Percentiles rank a stretch among this genome's conserved stretches.
phyloP scores from a whole-genome alignment of 2,329 filamentous ascomycete genomes.

The Cercospora beticola region DNA sequence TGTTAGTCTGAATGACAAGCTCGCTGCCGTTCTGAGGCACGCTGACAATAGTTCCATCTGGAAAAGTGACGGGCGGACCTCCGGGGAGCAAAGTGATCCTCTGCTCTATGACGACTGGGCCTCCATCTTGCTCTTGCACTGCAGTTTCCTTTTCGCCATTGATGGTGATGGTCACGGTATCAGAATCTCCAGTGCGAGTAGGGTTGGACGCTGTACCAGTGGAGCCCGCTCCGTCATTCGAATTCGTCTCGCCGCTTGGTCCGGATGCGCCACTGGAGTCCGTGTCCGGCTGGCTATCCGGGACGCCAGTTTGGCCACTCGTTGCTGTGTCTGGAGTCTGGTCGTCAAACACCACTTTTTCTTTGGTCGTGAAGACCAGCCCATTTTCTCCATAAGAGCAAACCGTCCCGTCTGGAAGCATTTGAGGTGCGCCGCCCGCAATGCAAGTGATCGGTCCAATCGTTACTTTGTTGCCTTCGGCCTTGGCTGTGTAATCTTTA shows the following conservation, averaged over 20 bases:
- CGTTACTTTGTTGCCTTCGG: constrained; percentile 13
- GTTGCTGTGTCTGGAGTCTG: background rate
- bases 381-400: constrained; percentile 22
- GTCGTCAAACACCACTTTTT: constrained; percentile 10
- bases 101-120: constrained; percentile 16
- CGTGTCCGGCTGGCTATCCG: background rate
- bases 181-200: background rate
- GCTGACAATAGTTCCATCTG: constrained; percentile 22
- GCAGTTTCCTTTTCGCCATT: constrained; percentile 14
- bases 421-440: constrained; percentile 20
- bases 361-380: constrained; percentile 17
- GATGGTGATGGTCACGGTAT: constrained; percentile 18
- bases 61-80: constrained; percentile 16
- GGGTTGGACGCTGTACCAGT: background rate
- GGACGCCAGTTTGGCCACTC: background rate
- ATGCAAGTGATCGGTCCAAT: constrained; percentile 23
- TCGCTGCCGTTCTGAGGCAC: constrained; percentile 15
- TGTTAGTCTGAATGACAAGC: constrained; percentile 5
- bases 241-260: background rate
- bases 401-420: constrained; percentile 20
- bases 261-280: background rate
- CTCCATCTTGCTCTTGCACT: constrained; percentile 19
- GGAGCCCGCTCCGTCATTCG: background rate
- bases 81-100: constrained; percentile 21
- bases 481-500: constrained; percentile 20